Base-by-base conservation (phyloP, 306 rosid species). In the Ormosia emarginata region DNA sequence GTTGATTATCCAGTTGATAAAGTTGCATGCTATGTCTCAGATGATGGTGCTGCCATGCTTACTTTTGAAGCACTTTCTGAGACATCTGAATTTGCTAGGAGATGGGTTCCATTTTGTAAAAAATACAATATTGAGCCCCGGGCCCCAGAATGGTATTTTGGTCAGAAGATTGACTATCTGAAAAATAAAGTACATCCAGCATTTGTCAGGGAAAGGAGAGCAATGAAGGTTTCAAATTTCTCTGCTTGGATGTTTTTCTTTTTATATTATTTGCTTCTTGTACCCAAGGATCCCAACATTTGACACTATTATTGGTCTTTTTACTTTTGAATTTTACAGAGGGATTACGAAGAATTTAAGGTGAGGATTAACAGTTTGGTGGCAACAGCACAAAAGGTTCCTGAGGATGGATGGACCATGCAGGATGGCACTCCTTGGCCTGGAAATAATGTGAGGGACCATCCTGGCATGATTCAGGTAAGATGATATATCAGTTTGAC, bases 381-480 rank as follows among this genome's bases (percentile, higher is more conserved):
- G 65, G 92, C 95, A 47, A 92, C 91, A n/a, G 92, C 99, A 40
- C 96, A 87, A 68, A 95, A 93, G 79, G 97, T 93, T 86, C 98
- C 98, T 0, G 99, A 95, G 82, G 99, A 95, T 55, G 99, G 99
- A 68, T 95, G 99, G 99, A 95, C 99, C 73, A 95, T 95, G 99
- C 97, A 93, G 76, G 99, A 95, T 77, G 99, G 99, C 58, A 90
- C 97, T 79, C 98, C 96, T 4, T 95, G 99, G 99, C 99, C 97
- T 10, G 98, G 99, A 71, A 95, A 93, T 84, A 89, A 92, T 67
- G 99, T 95, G 59, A 85, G 99, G 80, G 98, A 95, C 79, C 99
- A 95, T 86, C 99, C 99, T 69, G 98, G 98, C 87, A 95, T 95
- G 99, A 95, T 95, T 93, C 99, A 95, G 97, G 98, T 95, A 74